phyloP scores from a whole-genome alignment of 805 yeast species.

The Yamadazyma endophytica region DNA sequence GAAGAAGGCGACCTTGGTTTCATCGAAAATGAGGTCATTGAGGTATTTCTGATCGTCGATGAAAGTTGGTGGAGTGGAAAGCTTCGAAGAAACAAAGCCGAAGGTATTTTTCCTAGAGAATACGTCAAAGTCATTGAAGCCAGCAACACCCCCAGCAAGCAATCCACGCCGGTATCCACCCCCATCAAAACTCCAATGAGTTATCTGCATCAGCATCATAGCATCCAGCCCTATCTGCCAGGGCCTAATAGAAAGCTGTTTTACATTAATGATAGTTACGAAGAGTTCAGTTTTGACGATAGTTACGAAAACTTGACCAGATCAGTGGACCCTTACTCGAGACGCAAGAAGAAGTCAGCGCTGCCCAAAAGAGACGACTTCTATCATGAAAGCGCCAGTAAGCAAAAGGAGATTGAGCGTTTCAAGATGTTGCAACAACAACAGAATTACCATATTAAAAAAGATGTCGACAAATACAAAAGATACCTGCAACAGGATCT shows the following conservation, averaged over 20 bases:
- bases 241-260: conserved; percentile 10
- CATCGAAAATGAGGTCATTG: conserved; percentile 88
- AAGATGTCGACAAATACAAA: conserved; percentile 9
- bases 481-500: conserved; percentile 12
- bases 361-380: neutral
- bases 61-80: conserved; percentile 93
- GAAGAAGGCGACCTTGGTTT: conserved; percentile 87
- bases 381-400: conserved; percentile 8
- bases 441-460: conserved; percentile 24
- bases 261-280: conserved; percentile 6
- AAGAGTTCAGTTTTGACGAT: conserved; percentile 18
- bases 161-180: conserved; percentile 1
- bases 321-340: conserved; percentile 6
- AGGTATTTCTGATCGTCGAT: conserved; percentile 73
- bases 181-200: neutral
- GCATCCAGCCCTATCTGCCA: conserved; percentile 11
- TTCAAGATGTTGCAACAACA: conserved; percentile 27
- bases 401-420: conserved; percentile 27
- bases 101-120: conserved; percentile 85
- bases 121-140: conserved; percentile 63
- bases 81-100: conserved; percentile 71
- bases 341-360: conserved; percentile 2
- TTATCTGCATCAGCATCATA: conserved; percentile 15
- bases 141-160: conserved; percentile 7
- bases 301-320: conserved; percentile 17